A percentile compares a stretch with the other conserved stretches of the same genome.
Evolutionary conservation across 495 filamentous ascomycete species (phyloP).

Genomic region (Bombardia bombarda): DNA sequence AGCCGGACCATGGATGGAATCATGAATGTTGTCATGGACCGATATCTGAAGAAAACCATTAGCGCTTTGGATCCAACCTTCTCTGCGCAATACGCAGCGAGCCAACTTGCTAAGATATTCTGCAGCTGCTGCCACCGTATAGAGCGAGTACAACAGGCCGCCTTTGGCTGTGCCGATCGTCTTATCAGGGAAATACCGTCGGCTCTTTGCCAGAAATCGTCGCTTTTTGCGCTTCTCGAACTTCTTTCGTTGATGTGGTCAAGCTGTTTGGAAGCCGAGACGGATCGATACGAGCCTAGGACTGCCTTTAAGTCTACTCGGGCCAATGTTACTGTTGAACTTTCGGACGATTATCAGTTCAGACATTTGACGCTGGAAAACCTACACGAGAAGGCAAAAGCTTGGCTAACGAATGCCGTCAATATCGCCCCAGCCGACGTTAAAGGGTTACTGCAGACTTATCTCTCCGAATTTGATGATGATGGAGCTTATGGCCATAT

Average conservation of each 20-base stretch:
- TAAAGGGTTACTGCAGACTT: conserved; percentile 89
- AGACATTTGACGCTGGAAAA: conserved; percentile 67
- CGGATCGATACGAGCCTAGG: conserved; percentile 84
- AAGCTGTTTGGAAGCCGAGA: conserved; percentile 87
- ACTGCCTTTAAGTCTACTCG: conserved; percentile 66
- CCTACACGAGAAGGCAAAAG: conserved; percentile 68
- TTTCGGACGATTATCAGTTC: conserved; percentile 82
- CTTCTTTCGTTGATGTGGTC: conserved; percentile 89
- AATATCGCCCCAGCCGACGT: conserved; percentile 88
- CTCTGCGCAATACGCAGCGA: conserved; percentile 76
- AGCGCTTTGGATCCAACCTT: conserved; percentile 63
- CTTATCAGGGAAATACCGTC: conserved; percentile 81
- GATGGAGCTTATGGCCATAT: conserved; percentile 81
- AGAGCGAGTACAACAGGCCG: conserved; percentile 76
- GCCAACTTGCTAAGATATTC: conserved; percentile 77
- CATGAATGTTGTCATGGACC: conserved; percentile 60
- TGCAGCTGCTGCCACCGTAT: conserved; percentile 87
- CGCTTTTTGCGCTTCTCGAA: conserved; percentile 86
- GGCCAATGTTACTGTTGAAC: conserved; percentile 71
- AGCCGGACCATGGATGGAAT: conserved; percentile 82
- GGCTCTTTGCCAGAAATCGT: conserved; percentile 78
- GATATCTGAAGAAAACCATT: conserved; percentile 65
- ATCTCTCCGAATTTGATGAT: conserved; percentile 87
- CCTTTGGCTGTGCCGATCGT: conserved; percentile 70
- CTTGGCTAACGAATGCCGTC: conserved; percentile 72